Evolutionary conservation across 1,284 basidiomycete genomes (phyloP).

Genomic region (Tremellales sp.): DNA sequence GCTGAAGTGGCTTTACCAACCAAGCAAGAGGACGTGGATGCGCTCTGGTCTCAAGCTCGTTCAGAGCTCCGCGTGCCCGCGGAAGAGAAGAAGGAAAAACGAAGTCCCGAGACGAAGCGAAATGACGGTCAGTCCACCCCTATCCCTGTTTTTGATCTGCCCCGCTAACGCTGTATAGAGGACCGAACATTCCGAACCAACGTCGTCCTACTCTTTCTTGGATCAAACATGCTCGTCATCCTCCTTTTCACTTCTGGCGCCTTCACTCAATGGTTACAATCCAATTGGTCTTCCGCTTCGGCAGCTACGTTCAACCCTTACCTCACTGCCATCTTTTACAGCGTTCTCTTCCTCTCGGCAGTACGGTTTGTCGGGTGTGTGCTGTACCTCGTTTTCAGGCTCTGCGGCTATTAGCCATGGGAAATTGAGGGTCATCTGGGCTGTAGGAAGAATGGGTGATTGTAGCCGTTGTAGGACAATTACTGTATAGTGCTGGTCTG

Average conservation of each 20-base stretch:
- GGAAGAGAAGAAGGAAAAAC: conserved; percentile 66
- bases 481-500: background rate
- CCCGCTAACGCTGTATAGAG: background rate
- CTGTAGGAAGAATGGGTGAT: background rate
- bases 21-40: conserved; percentile 76
- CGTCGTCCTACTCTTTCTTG: conserved; percentile 78
- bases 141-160: background rate
- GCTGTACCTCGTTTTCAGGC: conserved; percentile 65
- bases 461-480: background rate
- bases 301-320: conserved; percentile 71
- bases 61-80: conserved; percentile 57
- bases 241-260: conserved; percentile 72
- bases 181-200: conserved; percentile 54
- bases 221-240: conserved; percentile 78
- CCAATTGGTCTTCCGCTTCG: conserved; percentile 51
- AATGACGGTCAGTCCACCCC: conserved; percentile 71
- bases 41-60: conserved; percentile 71
- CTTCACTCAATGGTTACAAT: conserved; percentile 55
- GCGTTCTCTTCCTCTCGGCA: conserved; percentile 72
- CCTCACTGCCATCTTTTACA: conserved; percentile 73
- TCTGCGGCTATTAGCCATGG: conserved; percentile 15
- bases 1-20: conserved; percentile 74
- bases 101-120: conserved; percentile 82
- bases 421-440: no score
- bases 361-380: conserved; percentile 73